Evolutionary conservation across 1,284 basidiomycete genomes (phyloP).

Genomic region (Pisolithus thermaeus): DNA sequence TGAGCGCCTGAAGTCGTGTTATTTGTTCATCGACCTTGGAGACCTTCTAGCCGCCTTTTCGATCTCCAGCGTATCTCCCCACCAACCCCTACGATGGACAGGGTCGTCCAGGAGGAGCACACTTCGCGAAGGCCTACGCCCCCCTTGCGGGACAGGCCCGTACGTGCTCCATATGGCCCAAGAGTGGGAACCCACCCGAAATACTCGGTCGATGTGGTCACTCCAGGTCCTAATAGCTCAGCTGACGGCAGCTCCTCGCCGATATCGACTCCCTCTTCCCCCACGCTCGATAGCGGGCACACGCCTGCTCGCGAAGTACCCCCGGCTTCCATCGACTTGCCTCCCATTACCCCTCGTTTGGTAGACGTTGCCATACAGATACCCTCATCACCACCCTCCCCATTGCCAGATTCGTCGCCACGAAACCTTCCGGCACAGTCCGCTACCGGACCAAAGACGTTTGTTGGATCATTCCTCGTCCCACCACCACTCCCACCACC

Average conservation of each 20-base stretch:
- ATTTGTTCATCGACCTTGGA: neutral
- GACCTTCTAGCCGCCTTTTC: neutral
- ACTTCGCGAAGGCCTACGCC: constrained; percentile 9
- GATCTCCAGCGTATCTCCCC: neutral
- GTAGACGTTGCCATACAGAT: constrained; percentile 12
- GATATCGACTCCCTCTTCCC: constrained; percentile 3
- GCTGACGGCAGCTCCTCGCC: constrained; percentile 6
- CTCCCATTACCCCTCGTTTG: neutral
- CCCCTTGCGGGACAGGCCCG: constrained; percentile 17
- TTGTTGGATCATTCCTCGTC: constrained; percentile 13
- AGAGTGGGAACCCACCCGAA: constrained; percentile 15
- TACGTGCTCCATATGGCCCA: constrained; percentile 18
- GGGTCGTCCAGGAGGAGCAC: constrained; percentile 1
- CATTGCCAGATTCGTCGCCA: neutral
- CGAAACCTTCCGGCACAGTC: constrained; percentile 5
- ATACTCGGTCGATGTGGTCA: constrained; percentile 10
- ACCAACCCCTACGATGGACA: constrained; percentile 1
- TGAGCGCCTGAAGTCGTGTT: neutral
- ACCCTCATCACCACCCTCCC: constrained; percentile 1
- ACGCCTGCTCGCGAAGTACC: constrained; percentile 3
- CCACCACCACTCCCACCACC: constrained; percentile 39
- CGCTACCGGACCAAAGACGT: constrained; percentile 15
- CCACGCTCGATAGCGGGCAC: constrained; percentile 2
- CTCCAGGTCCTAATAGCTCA: constrained; percentile 1
- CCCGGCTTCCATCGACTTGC: neutral